Conservation (phyloP, 257 asterid species). For the Solanum lycopersicoides region DNA sequence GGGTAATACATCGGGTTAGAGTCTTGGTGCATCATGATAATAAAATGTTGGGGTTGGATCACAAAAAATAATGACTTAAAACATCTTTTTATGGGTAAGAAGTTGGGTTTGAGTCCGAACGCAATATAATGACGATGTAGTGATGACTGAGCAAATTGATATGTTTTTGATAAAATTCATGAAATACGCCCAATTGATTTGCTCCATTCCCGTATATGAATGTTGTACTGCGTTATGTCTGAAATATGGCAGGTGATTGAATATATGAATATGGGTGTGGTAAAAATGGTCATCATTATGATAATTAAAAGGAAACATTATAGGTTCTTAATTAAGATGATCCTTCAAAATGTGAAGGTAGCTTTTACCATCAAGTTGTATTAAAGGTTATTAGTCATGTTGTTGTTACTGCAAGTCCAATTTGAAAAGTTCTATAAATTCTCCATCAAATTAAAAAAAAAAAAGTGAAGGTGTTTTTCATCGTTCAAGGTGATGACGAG, state of each 20-base stretch:
- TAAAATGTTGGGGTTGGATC: neutral
- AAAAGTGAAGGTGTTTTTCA: no score
- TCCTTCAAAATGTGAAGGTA: no score
- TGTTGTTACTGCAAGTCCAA: no score
- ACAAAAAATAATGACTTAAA: neutral
- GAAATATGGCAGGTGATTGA: neutral
- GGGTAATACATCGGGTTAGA: neutral
- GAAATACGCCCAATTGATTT: neutral
- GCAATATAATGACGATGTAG: neutral
- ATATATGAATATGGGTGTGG: neutral
- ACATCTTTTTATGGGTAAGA: neutral
- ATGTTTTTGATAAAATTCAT: no score
- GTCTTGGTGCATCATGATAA: neutral
- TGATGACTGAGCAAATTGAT: neutral
- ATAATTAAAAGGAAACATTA: no score
- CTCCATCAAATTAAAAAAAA: no score
- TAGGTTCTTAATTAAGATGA: neutral
- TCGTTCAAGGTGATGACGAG: no score
- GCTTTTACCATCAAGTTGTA: no score
- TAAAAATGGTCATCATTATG: neutral
- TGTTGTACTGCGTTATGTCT: neutral
- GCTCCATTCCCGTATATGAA: neutral
- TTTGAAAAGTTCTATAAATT: no score
- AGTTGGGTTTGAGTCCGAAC: neutral
- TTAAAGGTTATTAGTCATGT: no score